Evolutionary conservation across 2,329 filamentous ascomycete species (phyloP).

Genomic region (Trichoderma harzianum): DNA sequence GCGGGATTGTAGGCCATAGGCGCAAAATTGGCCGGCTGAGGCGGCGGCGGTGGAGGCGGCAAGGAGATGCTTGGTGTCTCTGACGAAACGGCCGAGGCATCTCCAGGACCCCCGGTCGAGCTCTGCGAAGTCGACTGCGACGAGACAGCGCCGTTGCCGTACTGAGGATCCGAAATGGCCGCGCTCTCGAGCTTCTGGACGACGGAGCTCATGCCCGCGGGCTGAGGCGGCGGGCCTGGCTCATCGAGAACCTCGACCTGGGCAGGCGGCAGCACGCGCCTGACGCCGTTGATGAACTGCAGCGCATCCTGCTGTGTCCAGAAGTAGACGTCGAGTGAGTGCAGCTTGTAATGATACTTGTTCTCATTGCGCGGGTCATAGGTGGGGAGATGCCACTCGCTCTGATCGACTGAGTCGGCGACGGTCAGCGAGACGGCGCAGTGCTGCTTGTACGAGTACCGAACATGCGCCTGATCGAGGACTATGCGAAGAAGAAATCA

Average conservation of each 20-base stretch:
- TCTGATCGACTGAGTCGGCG: conserved; percentile 49
- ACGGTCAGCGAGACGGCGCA: conserved; percentile 67
- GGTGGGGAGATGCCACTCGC: conserved; percentile 72
- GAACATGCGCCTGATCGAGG: conserved; percentile 61
- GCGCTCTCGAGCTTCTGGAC: conserved; percentile 71
- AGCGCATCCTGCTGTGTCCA: conserved; percentile 72
- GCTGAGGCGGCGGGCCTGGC: conserved; percentile 48
- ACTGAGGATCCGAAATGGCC: conserved; percentile 60
- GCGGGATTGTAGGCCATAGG: conserved; percentile 78
- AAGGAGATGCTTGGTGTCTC: conserved; percentile 1
- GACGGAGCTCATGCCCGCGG: conserved; percentile 60
- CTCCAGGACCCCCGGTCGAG: background rate
- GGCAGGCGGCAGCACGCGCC: conserved; percentile 58
- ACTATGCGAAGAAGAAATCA: conserved; percentile 42
- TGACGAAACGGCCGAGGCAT: conserved; percentile 17
- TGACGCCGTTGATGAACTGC: conserved; percentile 65
- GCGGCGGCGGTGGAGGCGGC: conserved; percentile 33
- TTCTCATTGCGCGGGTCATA: conserved; percentile 70
- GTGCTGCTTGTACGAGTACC: conserved; percentile 72
- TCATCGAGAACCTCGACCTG: conserved; percentile 65
- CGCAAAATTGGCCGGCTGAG: conserved; percentile 44
- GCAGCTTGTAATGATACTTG: conserved; percentile 75
- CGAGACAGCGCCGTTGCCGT: conserved; percentile 24
- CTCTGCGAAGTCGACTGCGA: conserved; percentile 12
- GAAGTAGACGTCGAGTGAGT: conserved; percentile 75